Evolutionary conservation across 2,329 filamentous ascomycete species (phyloP).

Genomic region (Exophiala aquamarina): DNA sequence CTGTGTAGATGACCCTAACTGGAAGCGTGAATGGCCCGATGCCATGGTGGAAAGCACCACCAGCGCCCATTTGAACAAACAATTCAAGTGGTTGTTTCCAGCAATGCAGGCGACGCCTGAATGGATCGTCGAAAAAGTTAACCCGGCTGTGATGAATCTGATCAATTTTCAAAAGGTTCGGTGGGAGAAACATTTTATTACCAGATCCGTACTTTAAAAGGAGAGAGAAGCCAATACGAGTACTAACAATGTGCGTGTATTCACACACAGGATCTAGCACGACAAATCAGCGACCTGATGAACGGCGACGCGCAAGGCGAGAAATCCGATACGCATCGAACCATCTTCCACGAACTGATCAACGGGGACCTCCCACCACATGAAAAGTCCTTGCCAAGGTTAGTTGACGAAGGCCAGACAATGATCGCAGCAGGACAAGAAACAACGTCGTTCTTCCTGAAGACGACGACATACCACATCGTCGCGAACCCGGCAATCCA

Average conservation of each 20-base stretch:
- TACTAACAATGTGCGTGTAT: no score
- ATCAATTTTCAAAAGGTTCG: constrained; percentile 9
- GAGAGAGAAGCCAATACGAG: constrained; percentile 7
- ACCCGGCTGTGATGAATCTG: constrained; percentile 9
- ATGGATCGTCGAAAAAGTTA: constrained; percentile 11
- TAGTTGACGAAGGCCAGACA: constrained; percentile 33
- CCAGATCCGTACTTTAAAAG: constrained; percentile 7
- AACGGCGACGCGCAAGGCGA: constrained; percentile 1
- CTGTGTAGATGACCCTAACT: constrained; percentile 15
- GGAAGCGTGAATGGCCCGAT: constrained; percentile 7
- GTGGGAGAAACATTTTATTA: no score
- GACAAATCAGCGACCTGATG: constrained; percentile 10
- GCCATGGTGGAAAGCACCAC: constrained; percentile 10
- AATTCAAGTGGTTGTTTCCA: constrained; percentile 16
- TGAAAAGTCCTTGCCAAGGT: constrained; percentile 32
- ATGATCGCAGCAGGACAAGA: constrained; percentile 35
- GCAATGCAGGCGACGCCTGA: constrained; percentile 12
- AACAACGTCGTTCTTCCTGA: constrained; percentile 26
- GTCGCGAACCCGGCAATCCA: constrained; percentile 9
- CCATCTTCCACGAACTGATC: constrained; percentile 31
- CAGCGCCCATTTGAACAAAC: constrained; percentile 12
- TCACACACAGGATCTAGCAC: constrained; percentile 9
- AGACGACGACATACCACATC: constrained; percentile 20
- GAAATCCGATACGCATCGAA: constrained; percentile 15
- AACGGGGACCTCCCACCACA: constrained; percentile 27